Percentiles rank a stretch among this genome's conserved stretches.
Conservation (phyloP, 1,284 basidiomycete genomes). For the Austroboletus rostrupii region DNA sequence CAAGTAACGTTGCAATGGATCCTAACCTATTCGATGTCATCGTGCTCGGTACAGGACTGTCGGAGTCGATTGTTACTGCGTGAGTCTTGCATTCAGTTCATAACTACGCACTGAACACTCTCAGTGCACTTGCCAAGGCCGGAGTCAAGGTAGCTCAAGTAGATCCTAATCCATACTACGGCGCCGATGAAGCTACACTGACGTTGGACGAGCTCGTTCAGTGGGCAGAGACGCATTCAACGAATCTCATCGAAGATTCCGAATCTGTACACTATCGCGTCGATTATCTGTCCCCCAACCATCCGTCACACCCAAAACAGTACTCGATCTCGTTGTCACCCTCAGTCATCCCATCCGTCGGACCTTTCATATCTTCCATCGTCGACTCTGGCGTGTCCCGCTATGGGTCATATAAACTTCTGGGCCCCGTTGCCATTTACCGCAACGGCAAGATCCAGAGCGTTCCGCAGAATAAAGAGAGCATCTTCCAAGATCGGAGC, state of each 20-base stretch:
- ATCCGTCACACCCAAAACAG: conserved; percentile 60
- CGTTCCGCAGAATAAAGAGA: conserved; percentile 91
- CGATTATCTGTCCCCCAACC: conserved; percentile 40
- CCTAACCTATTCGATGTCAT: conserved; percentile 68
- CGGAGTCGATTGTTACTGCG: conserved; percentile 87
- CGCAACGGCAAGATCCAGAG: conserved; percentile 46
- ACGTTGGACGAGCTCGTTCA: conserved; percentile 74
- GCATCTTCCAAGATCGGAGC: conserved; percentile 84
- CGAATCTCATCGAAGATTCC: conserved; percentile 14
- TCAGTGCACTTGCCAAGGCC: conserved; percentile 82
- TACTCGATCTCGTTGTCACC: conserved; percentile 88
- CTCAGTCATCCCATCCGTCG: conserved; percentile 75
- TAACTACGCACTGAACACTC: conserved; percentile 13
- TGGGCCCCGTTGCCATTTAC: conserved; percentile 74
- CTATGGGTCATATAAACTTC: conserved; percentile 86
- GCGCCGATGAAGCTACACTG: conserved; percentile 77
- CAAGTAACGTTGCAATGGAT: conserved; percentile 25
- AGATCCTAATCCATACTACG: conserved; percentile 85
- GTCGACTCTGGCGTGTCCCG: conserved; percentile 83
- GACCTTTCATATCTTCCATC: conserved; percentile 77
- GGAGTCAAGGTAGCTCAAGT: conserved; percentile 86
- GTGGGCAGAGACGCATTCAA: conserved; percentile 53
- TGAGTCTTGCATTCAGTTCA: conserved; percentile 42
- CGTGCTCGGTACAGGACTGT: conserved; percentile 83
- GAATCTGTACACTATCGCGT: conserved; percentile 33